Base-by-base conservation (phyloP, 73 alveolate genomes). In the Stentor coeruleus region DNA sequence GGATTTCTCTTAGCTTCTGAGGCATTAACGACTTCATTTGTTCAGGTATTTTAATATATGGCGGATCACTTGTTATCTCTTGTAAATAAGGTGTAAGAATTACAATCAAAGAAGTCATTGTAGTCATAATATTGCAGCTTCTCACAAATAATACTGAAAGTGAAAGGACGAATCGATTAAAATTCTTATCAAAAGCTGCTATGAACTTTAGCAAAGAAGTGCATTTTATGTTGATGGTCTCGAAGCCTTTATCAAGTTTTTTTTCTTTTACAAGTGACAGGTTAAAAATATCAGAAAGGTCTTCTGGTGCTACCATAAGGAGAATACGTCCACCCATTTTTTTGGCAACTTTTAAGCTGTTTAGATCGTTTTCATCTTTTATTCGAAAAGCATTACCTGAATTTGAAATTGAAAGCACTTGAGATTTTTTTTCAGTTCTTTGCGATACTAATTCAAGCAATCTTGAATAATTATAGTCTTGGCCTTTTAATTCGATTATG, bases 311-410 rank as follows among this genome's bases (percentile, higher is more conserved):
- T 33, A 66, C 79, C 79, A 66, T 66, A 20, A 66, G 39, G 15
- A 66, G 11, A 20, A 66, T 20, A 20, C 66, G 66, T 11, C 66
- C 66, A 20, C 37, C 37, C 0, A 15, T 20, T 66, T 33, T 66
- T 66, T 66, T 66, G 15, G 37, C 37, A 33, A 66, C 11, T 20
- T 20, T 66, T 66, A 66, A 31, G 33, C 15, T 26, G n/a, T 66
- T 66, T 66, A 20, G 37, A 11, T 20, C 79, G 40, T 66, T 31
- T 2, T 66, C 42, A 33, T 66, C 79, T 66, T 20, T 20, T 14
- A 66, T 66, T 66, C 79, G n/a, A 31, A 66, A 66, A 31, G 79
- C 79, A 33, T 66, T 66, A 15, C 79, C 79, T 28, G 40, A 20
- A 66, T 66, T 31, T 11, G 40, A 20, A 20, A 66, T 20, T 33